phyloP scores from a whole-genome alignment of 352 stramenopile species.

The Pythium aristosporum region DNA sequence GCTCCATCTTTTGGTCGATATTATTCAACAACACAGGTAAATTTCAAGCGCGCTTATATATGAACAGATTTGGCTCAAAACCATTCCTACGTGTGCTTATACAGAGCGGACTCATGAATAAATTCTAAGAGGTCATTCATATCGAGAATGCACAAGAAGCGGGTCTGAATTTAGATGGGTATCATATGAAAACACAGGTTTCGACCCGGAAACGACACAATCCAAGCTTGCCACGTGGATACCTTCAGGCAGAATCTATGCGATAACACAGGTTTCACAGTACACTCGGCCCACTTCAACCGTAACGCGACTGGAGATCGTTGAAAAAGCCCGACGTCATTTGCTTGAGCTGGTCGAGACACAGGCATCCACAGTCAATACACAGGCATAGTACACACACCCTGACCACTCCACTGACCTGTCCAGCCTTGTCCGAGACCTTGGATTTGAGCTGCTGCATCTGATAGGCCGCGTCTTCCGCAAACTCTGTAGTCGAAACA shows the following conservation, averaged over 20 bases:
- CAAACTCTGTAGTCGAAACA: slow-evolving; percentile 33
- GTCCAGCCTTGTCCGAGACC: slow-evolving; percentile 72
- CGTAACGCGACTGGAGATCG: slow-evolving; percentile 83
- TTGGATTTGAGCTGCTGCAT: slow-evolving; percentile 86
- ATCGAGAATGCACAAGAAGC: neutral
- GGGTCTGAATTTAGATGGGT: neutral
- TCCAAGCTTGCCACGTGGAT: slow-evolving; percentile 34
- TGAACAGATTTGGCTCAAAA: neutral
- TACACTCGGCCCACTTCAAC: slow-evolving; percentile 23
- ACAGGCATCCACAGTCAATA: neutral
- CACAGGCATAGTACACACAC: neutral
- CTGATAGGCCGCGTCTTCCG: slow-evolving; percentile 78
- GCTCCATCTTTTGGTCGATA: slow-evolving; percentile 6
- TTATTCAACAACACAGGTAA: slow-evolving; percentile 23
- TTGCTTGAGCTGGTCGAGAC: slow-evolving; percentile 70
- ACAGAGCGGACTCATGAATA: neutral
- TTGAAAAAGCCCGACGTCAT: slow-evolving; percentile 90
- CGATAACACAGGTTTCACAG: slow-evolving; percentile 21
- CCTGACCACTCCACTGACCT: slow-evolving; percentile 36
- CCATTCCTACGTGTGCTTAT: slow-evolving; percentile 5
- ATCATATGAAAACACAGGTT: slow-evolving; percentile 24
- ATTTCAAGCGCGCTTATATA: slow-evolving; percentile 25
- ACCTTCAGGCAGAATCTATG: slow-evolving; percentile 14
- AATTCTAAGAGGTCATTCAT: slow-evolving; percentile 15
- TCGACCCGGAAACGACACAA: slow-evolving; percentile 26